Conservation (phyloP, 495 filamentous ascomycete species). For the Penicillium flavigenum region DNA sequence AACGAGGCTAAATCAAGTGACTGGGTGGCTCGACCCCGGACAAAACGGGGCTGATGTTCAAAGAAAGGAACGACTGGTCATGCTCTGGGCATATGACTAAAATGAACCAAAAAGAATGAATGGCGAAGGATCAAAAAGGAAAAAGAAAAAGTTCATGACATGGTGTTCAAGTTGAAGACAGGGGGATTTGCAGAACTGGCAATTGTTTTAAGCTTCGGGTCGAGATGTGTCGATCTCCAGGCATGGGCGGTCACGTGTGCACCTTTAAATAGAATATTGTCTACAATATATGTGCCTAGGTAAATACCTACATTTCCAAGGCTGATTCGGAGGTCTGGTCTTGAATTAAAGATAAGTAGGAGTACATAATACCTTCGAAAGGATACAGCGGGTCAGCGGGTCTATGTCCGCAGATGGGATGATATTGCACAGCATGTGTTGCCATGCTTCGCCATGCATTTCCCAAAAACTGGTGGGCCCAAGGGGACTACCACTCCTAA, state of each 20-base stretch:
- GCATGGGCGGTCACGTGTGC: constrained; percentile 16
- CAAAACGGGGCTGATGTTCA: constrained; percentile 17
- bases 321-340: background rate
- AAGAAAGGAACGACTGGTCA: constrained; percentile 26
- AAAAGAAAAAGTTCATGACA: constrained; percentile 8
- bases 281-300: background rate
- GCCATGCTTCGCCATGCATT: background rate
- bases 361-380: constrained; percentile 18
- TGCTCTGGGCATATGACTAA: constrained; percentile 17
- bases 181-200: constrained; percentile 7
- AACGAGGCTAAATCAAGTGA: constrained; percentile 6
- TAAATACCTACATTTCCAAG: background rate
- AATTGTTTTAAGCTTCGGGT: constrained; percentile 11
- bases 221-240: constrained; percentile 14
- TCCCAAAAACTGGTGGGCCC: background rate
- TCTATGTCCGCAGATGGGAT: background rate
- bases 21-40: constrained; percentile 15
- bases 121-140: background rate
- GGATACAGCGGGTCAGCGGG: background rate
- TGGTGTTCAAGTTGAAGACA: constrained; percentile 15
- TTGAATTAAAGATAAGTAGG: constrained; percentile 23
- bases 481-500: background rate
- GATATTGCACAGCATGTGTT: background rate
- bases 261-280: background rate
- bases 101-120: constrained; percentile 13